phyloP scores from a whole-genome alignment of 2,329 filamentous ascomycete species.

The Penicillium freii region DNA sequence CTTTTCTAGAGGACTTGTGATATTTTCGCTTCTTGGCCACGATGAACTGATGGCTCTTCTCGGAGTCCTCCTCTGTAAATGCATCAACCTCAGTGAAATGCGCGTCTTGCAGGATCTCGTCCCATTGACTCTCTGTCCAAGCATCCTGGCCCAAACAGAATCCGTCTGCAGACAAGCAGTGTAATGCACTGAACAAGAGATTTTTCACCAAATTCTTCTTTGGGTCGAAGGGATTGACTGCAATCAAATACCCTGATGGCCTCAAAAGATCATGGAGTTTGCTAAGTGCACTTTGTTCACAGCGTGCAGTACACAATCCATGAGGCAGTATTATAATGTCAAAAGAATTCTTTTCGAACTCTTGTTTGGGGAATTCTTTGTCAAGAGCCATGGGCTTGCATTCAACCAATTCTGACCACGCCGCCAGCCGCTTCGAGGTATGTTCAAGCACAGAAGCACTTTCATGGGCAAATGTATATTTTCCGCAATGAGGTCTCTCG shows the following conservation, averaged over 20 bases:
- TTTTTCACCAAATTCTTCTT: constrained; percentile 7
- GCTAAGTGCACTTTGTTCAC: constrained; percentile 5
- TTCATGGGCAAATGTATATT: constrained; percentile 18
- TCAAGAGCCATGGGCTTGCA: constrained; percentile 13
- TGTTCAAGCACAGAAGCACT: neutral
- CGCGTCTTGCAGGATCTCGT: constrained; percentile 1
- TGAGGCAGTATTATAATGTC: constrained; percentile 20
- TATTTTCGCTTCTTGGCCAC: neutral
- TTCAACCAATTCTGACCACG: constrained; percentile 10
- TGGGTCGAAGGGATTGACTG: constrained; percentile 9
- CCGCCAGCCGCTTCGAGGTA: neutral
- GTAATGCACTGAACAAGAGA: constrained; percentile 11
- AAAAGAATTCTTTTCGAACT: constrained; percentile 4
- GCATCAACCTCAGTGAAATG: neutral
- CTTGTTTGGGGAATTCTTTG: constrained; percentile 3
- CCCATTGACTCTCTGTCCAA: neutral
- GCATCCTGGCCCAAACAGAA: neutral
- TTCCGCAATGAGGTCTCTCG: constrained; percentile 6
- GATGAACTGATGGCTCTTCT: constrained; percentile 5
- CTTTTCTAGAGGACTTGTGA: neutral
- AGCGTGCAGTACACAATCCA: constrained; percentile 15
- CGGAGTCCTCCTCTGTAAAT: neutral
- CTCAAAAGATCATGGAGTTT: constrained; percentile 19
- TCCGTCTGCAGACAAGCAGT: constrained; percentile 3
- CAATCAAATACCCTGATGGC: constrained; percentile 18